A percentile compares a stretch with the other conserved stretches of the same genome.
Evolutionary conservation across 2,329 filamentous ascomycete genomes (phyloP).

Genomic region (Trichoderma sp.): DNA sequence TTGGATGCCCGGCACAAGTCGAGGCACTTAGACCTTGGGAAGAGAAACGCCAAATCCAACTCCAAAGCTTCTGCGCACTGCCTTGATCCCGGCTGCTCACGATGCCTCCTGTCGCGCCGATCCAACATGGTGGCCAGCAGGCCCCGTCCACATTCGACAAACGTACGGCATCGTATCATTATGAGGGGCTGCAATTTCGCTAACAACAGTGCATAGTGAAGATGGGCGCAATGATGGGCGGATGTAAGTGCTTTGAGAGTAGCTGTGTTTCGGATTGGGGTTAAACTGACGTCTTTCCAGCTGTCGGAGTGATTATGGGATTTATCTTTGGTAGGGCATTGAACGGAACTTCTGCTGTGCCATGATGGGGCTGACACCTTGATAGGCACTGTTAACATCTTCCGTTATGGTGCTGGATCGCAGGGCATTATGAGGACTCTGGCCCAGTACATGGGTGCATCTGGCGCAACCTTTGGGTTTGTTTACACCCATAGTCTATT

Average conservation of each 20-base stretch:
- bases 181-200: conserved; percentile 18
- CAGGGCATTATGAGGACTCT: conserved; percentile 93
- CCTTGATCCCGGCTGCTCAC: conserved; percentile 6
- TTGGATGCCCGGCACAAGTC: not conserved
- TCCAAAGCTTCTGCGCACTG: not conserved
- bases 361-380: conserved; percentile 4
- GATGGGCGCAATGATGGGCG: conserved; percentile 98
- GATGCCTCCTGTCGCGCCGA: conserved; percentile 43
- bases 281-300: conserved; percentile 48
- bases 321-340: conserved; percentile 81
- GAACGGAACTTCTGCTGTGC: not conserved
- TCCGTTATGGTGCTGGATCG: conserved; percentile 87
- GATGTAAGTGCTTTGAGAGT: conserved; percentile 66
- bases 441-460: conserved; percentile 95
- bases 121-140: conserved; percentile 39
- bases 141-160: conserved; percentile 55
- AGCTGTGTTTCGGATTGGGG: not conserved
- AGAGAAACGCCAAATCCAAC: conserved; percentile 1
- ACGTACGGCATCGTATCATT: conserved; percentile 37
- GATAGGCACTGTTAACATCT: conserved; percentile 85
- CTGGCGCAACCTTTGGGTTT: conserved; percentile 87
- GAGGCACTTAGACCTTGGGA: not conserved
- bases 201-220: conserved; percentile 48
- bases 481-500: not conserved
- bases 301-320: conserved; percentile 92